Base-by-base conservation (phyloP, 108 stramenopile genomes). In the Nitzschia sp. region DNA sequence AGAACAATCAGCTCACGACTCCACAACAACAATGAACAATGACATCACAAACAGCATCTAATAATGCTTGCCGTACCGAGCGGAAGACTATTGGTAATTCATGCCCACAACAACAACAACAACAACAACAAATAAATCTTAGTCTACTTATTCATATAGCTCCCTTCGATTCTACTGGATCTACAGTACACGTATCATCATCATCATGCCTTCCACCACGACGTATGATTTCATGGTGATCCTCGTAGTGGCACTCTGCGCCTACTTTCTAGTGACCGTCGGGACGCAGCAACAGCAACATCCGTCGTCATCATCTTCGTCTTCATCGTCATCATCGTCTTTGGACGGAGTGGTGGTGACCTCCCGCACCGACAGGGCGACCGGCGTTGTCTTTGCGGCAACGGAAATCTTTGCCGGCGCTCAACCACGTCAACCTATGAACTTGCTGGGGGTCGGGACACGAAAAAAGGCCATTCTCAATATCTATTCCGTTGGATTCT, bases 391-490 rank as follows among this genome's bases (percentile, higher is more conserved):
- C 47, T 65, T 65, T 33, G 35, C 47, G 6, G 27, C 9, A 8
- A 48, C 45, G 2, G 15, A 50, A 27, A 29, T 3, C 26, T 65
- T 65, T 52, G 8, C 46, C 32, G 27, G 22, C 5, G 16, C 16
- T 47, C 48, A 65, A 27, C n/a, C n/a, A n/a, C 26, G 9, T 26
- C 17, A 11, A 28, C 16, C 61, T 4, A 11, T 65, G 30, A 31
- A 16, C 9, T 21, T 69, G 30, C 13, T 66, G 36, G 74, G 74
- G 2, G 65, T 75, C 19, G 74, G 74, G 1, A 75, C 74, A 5
- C 50, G 74, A 3, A 75, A 75, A 54, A 68, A 69, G 59, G 74
- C 74, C n/a, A 61, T 75, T 38, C 6, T 75, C 6, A 75, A 75
- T 62, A 45, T 75, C 25, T 75, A 75, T 34, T 61, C 58, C 5